phyloP scores from a whole-genome alignment of 805 yeast genomes.

The Kluyveromyces wickerhamii region DNA sequence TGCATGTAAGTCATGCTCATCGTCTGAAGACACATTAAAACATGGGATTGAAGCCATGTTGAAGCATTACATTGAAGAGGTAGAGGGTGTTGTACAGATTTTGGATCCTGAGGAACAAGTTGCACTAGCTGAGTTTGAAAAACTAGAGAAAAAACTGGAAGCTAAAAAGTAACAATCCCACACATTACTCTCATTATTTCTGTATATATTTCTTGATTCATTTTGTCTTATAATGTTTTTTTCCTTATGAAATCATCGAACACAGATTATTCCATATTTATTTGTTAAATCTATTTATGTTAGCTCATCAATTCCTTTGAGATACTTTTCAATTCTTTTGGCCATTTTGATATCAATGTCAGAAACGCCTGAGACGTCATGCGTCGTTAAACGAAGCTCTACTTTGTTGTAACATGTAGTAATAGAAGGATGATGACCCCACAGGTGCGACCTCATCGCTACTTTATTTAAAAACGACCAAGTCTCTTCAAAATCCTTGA shows the following conservation, averaged over 20 bases:
- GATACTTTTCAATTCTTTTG: conserved; percentile 34
- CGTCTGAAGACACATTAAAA: conserved; percentile 85
- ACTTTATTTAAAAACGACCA: conserved; percentile 59
- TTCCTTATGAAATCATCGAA: conserved; percentile 2
- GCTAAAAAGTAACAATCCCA: conserved; percentile 4
- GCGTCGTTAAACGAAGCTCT: conserved; percentile 49
- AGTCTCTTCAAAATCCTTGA: conserved; percentile 50
- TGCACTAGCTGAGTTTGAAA: conserved; percentile 76
- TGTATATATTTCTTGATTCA: background rate
- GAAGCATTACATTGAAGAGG: conserved; percentile 94
- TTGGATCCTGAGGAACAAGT: conserved; percentile 69
- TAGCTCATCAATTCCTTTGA: conserved; percentile 6
- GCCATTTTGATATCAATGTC: conserved; percentile 55
- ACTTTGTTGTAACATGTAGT: conserved; percentile 56
- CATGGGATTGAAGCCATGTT: conserved; percentile 97
- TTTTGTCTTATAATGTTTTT: background rate
- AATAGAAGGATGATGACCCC: conserved; percentile 67
- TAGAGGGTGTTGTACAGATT: conserved; percentile 79
- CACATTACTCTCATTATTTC: background rate
- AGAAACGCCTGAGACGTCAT: conserved; percentile 50
- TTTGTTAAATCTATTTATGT: conserved; percentile 6
- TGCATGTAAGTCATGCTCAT: conserved; percentile 90
- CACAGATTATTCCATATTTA: too few relatives aligned
- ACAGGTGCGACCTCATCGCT: conserved; percentile 46
- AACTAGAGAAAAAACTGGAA: conserved; percentile 57